Base-by-base conservation (phyloP, 2,329 filamentous ascomycete genomes). In the Nigrospora sphaerica region DNA sequence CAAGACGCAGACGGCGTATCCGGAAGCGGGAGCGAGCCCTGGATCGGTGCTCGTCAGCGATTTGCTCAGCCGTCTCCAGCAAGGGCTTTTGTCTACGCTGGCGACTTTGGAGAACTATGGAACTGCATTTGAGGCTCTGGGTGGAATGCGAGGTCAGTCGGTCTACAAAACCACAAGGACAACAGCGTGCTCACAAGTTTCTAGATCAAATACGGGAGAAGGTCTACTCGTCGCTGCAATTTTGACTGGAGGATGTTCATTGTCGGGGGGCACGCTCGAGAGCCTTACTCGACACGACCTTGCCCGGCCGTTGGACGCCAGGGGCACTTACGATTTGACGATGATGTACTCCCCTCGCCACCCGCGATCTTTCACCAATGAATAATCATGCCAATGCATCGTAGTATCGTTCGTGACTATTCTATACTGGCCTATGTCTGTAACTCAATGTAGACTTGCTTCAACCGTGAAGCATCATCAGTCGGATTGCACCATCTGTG, bases 51-150 rank as follows among this genome's bases (percentile, higher is more conserved):
- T 62, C 35, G 58, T 62, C 12, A 62, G 63, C 13, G 67, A 63
- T 52, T 60, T 71, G 46, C 59, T 70, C 12, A 51, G 62, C 28
- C 63, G 65, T 42, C 60, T 72, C 38, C 67, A 71, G 52, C 64
- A 65, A 52, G 69, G 68, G 0, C 52, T 71, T 37, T 56, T 63
- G n/a, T 70, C 68, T 14, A 66, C 71, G 14, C 56, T 68, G 46
- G 61, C 60, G 13, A 67, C 68, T 5, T 54, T 72, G 17, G 65
- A 70, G 42, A 72, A 72, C 49, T 72, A 72, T 46, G 62, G 60
- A n/a, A 66, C 61, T 16, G 65, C 68, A 2, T 72, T 71, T 46
- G 68, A 71, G 52, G 68, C 68, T n/a, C 51, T 72, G 41, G 66
- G 67, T 23, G 68, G 68, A 13, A 72, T 72, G 68, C 61, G 68